Base-by-base conservation (phyloP, 1,139 yeast species). In the Hanseniaspora uvarum region DNA sequence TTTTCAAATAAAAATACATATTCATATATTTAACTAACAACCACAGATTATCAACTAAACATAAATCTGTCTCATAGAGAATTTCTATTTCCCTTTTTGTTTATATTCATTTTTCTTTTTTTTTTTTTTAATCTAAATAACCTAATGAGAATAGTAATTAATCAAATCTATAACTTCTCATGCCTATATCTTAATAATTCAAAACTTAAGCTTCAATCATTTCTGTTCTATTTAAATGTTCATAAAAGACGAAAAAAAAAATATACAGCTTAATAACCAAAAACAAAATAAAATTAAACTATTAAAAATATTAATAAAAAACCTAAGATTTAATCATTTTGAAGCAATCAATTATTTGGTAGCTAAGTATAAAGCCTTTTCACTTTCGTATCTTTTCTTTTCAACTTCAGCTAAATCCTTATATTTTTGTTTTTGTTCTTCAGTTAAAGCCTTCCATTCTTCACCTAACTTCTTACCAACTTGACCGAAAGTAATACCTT, bases 321-420 rank as follows among this genome's bases (percentile, higher is more conserved):
- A 44, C 7, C n/a, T 11, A 33, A 23, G 11, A 44, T 8, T 7
- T 12, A 19, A 19, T 37, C 40, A 19, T 18, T 19, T 5, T 6
- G 8, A n/a, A 31, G n/a, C 16, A 31, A 31, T 11, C 34, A 31
- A 31, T 40, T 40, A 49, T 52, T 63, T 62, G 54, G 73, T 65
- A 63, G 78, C 73, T 63, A 78, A 79, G 71, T 89, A 92, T 66
- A 84, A 88, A 63, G 94, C 94, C 79, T 89, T 92, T 74, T 86
- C 95, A 68, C 85, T 81, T 74, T 89, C 96, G 72, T 92, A 92
- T 76, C 97, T 84, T 79, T 88, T 86, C 80, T 92, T 92, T 76
- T 92, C 98, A 63, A 86, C 84, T 61, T 81, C 92, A 62, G 97
- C 96, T 76, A 87, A 86, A 67, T 79, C 80, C 73, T 87, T 95